Percentiles rank a stretch among this genome's conserved stretches.
Conservation (phyloP, 163 green algal genomes). For the Chloromonas sp. region DNA sequence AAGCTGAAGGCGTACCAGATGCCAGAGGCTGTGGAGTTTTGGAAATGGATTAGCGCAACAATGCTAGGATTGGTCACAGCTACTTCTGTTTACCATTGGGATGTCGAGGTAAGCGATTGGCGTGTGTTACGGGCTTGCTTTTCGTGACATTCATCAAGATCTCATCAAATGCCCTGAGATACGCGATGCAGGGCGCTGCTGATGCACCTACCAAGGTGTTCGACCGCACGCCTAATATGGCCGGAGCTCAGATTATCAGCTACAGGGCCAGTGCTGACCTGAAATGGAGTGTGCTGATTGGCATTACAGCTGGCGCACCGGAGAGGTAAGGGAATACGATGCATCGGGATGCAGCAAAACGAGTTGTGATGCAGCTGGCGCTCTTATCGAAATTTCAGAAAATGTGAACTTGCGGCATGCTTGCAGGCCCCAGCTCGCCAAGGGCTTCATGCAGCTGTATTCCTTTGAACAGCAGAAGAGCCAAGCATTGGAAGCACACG, state of each 20-base stretch:
- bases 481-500: constrained; percentile 96
- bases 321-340: constrained; percentile 58
- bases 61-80: constrained; percentile 93
- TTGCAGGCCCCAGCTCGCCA: constrained; percentile 87
- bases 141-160: no score
- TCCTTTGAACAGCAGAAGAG: constrained; percentile 91
- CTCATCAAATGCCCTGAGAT: no score
- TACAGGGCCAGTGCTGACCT: constrained; percentile 79
- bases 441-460: constrained; percentile 98
- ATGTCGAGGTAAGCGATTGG: constrained; percentile 74
- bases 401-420: no score
- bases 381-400: no score
- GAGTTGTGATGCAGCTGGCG: no score
- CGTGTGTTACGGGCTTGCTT: no score
- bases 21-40: constrained; percentile 94
- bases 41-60: constrained; percentile 89
- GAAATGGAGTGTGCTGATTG: constrained; percentile 97
- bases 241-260: constrained; percentile 95
- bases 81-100: constrained; percentile 94
- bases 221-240: constrained; percentile 91
- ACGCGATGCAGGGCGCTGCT: neutral
- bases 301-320: constrained; percentile 87
- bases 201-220: constrained; percentile 91
- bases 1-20: constrained; percentile 98
- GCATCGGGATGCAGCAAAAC: neutral